Evolutionary conservation across 176 grass and related monocot species (phyloP), one percentile per base, ranked within the genome.

Genomic region (Aegilops longissima): DNA sequence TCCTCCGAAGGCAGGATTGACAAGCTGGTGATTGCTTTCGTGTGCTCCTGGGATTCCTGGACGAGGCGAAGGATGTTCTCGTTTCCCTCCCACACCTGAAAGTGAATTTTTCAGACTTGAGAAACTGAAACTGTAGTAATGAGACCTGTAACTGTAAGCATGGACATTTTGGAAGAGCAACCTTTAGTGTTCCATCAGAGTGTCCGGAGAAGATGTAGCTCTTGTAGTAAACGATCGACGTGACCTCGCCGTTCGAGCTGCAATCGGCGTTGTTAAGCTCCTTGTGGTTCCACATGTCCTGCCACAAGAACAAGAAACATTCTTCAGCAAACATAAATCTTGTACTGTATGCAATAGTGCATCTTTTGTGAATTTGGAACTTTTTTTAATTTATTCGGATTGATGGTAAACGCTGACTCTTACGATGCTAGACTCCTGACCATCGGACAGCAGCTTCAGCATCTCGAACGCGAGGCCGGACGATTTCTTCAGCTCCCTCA

Each of bases 271-370:
- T 74, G 14, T 86, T 86, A 20, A 95, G 69, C 82, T 92, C 93
- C 52, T 95, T 92, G 23, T 95, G 90, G 24, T 52, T 92, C 93
- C 93, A 92, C 85, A 95, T 92, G 21, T 92, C 93, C 90, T 92
- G 85, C 62, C 47, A 25, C 42, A 52, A 1, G 40, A 70, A 73
- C 20, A 75, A 21, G 1, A 72, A 21, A 0, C 8, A 29, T 29
- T 38, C 16, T 29, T 88, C 65, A 69, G 54, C 36, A 33, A 84
- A 18, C 25, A 9, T n/a, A 6, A 80, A 70, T 23, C 12, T 54
- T 23, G 12, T 42, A 42, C 8, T 9, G 11, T 11, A 18, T 1
- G 6, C 4, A 52, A 4, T 52, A 52, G 20, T 35, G 4, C 29
- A 67, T 9, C 24, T 47, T 16, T 27, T 47, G 14, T 51, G n/a